phyloP scores from a whole-genome alignment of 2,329 filamentous ascomycete species.

The Colletotrichum lupini region DNA sequence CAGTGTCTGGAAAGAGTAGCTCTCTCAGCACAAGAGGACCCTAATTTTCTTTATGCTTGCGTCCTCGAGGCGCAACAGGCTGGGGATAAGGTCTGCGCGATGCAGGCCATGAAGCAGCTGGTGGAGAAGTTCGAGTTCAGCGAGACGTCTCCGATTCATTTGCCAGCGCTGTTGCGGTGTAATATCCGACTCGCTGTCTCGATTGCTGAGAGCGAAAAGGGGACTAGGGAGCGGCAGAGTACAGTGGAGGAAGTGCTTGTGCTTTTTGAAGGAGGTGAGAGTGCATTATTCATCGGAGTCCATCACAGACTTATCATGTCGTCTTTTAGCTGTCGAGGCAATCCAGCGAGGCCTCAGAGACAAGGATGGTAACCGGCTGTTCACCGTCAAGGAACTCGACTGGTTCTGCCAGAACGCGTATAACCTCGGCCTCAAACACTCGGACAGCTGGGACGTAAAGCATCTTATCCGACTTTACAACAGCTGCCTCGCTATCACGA shows the following conservation, averaged over 20 bases:
- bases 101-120: slow-evolving; percentile 49
- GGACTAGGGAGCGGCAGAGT: not conserved
- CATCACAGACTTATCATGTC: not conserved
- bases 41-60: slow-evolving; percentile 81
- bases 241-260: slow-evolving; percentile 63
- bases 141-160: slow-evolving; percentile 39
- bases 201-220: slow-evolving; percentile 46
- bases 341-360: slow-evolving; percentile 52
- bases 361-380: slow-evolving; percentile 58
- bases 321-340: slow-evolving; percentile 50
- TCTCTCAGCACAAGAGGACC: slow-evolving; percentile 61
- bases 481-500: slow-evolving; percentile 63
- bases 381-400: slow-evolving; percentile 75
- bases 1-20: slow-evolving; percentile 73
- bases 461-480: slow-evolving; percentile 67
- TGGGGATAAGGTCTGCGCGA: slow-evolving; percentile 69
- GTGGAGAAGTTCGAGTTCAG: slow-evolving; percentile 41
- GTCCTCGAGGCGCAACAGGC: slow-evolving; percentile 78
- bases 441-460: slow-evolving; percentile 63
- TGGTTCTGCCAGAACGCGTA: slow-evolving; percentile 90
- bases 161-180: slow-evolving; percentile 57
- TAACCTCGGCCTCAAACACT: slow-evolving; percentile 76
- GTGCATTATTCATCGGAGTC: not conserved
- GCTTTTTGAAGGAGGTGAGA: slow-evolving; percentile 56
- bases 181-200: slow-evolving; percentile 62